These are phyloP conservation scores for Phytophthora sojae DNA, from an alignment of 352 stramenopile genomes.

Conservation along the genomic window DNA sequence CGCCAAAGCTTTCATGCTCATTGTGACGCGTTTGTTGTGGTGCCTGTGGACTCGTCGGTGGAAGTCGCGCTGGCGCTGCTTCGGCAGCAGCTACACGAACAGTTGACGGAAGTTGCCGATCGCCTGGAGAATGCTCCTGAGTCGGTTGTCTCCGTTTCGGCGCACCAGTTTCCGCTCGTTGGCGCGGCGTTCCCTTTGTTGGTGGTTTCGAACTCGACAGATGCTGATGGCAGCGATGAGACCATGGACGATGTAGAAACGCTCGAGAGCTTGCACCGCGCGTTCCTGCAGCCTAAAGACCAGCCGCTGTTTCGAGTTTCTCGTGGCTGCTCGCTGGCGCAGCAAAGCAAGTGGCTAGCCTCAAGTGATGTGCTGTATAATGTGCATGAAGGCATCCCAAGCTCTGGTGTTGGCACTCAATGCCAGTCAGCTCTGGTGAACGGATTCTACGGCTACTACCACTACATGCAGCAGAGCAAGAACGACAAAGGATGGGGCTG, in stretches of 20 bases:
- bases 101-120: slow-evolving; percentile 38
- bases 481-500: slow-evolving; percentile 92
- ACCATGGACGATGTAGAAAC: slow-evolving; percentile 26
- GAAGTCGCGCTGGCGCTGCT: slow-evolving; percentile 21
- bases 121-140: slow-evolving; percentile 24
- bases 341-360: slow-evolving; percentile 38
- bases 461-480: slow-evolving; percentile 83
- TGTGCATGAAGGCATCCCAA: slow-evolving; percentile 71
- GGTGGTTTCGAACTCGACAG: slow-evolving; percentile 24
- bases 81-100: slow-evolving; percentile 33
- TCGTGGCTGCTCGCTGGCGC: slow-evolving; percentile 51
- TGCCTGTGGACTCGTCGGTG: slow-evolving; percentile 36
- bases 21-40: slow-evolving; percentile 53
- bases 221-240: slow-evolving; percentile 9
- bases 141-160: slow-evolving; percentile 19
- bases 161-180: slow-evolving; percentile 59
- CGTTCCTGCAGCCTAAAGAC: slow-evolving; percentile 54
- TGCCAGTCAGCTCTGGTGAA: slow-evolving; percentile 59
- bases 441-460: slow-evolving; percentile 87
- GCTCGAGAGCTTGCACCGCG: slow-evolving; percentile 35
- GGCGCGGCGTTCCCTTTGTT: slow-evolving; percentile 61
- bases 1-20: slow-evolving; percentile 31
- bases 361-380: slow-evolving; percentile 68
- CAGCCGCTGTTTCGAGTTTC: slow-evolving; percentile 51
- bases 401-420: slow-evolving; percentile 40